These are phyloP conservation scores for Apiospora saccharicola DNA, from an alignment of 2,329 filamentous ascomycete genomes.

Conservation along the genomic window DNA sequence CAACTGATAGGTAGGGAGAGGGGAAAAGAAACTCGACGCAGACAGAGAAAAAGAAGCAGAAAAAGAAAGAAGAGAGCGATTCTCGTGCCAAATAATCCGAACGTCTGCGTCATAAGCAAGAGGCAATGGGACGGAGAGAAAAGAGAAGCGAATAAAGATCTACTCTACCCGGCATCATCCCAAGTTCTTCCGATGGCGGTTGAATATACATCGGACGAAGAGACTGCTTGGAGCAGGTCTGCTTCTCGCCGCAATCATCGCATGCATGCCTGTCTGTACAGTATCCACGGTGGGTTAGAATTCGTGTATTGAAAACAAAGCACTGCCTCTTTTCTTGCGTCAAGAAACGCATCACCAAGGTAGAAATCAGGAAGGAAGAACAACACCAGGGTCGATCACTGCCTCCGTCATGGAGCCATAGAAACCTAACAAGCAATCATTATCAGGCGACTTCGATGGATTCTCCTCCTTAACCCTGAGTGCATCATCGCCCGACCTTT, in stretches of 20 bases:
- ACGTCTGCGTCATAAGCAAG: not conserved
- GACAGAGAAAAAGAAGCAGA: not conserved
- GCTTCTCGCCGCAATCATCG: not conserved
- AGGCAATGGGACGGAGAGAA: not conserved
- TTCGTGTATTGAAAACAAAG: not conserved
- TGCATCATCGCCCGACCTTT: not conserved
- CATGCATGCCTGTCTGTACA: not conserved
- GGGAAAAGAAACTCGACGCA: not conserved
- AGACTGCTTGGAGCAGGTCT: not conserved
- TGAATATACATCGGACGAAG: conserved; percentile 2
- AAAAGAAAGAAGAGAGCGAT: not conserved
- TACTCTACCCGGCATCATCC: not conserved
- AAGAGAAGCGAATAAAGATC: not conserved
- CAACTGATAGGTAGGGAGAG: not conserved
- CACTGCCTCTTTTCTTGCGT: not conserved
- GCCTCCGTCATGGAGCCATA: not conserved
- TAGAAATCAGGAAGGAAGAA: not conserved
- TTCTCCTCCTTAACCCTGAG: not conserved
- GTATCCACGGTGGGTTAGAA: not conserved
- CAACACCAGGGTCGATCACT: conserved; percentile 5
- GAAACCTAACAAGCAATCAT: not conserved
- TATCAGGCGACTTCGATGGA: not conserved
- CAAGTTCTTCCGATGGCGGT: conserved; percentile 9
- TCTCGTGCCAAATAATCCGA: too few relatives aligned
- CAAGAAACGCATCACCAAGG: conserved; percentile 3